phyloP scores from a whole-genome alignment of 2,329 filamentous ascomycete species.

The Sporothrix dimorphospora region DNA sequence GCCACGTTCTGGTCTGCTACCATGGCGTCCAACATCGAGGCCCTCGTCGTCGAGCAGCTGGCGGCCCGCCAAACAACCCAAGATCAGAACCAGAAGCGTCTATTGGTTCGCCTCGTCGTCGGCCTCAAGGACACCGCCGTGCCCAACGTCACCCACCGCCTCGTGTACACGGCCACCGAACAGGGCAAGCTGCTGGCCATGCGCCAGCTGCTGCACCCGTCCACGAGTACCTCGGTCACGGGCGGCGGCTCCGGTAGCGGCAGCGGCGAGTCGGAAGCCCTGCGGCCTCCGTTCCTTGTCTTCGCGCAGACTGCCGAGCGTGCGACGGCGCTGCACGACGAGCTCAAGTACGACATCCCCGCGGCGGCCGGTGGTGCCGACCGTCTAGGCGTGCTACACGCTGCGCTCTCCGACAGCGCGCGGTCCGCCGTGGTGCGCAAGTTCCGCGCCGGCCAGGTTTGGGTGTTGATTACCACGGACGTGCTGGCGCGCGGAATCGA shows the following conservation, averaged over 20 bases:
- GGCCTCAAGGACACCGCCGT: constrained; percentile 95
- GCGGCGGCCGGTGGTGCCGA: constrained; percentile 80
- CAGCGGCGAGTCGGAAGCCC: constrained; percentile 45
- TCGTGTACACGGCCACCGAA: constrained; percentile 90
- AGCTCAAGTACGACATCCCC: constrained; percentile 93
- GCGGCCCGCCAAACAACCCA: constrained; percentile 36
- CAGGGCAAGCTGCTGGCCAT: constrained; percentile 90
- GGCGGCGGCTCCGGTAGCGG: constrained; percentile 24
- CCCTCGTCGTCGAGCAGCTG: constrained; percentile 71
- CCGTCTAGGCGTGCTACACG: constrained; percentile 88
- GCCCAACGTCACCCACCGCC: constrained; percentile 85
- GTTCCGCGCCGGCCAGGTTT: constrained; percentile 90
- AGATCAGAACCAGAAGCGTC: constrained; percentile 40
- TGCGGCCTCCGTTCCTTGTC: constrained; percentile 88
- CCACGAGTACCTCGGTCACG: constrained; percentile 48
- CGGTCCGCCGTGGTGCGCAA: constrained; percentile 82
- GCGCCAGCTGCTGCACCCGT: constrained; percentile 83
- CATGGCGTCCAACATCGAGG: constrained; percentile 91
- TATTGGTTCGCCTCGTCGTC: constrained; percentile 83
- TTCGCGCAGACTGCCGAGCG: constrained; percentile 96
- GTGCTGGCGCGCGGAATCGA: constrained; percentile 90
- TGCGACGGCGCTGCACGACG: constrained; percentile 82
- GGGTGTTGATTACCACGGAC: constrained; percentile 96
- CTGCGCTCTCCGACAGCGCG: constrained; percentile 74
- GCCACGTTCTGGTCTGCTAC: constrained; percentile 94